Evolutionary conservation across 768 basidiomycete species (phyloP).

Genomic region (Amanita fuliginea): DNA sequence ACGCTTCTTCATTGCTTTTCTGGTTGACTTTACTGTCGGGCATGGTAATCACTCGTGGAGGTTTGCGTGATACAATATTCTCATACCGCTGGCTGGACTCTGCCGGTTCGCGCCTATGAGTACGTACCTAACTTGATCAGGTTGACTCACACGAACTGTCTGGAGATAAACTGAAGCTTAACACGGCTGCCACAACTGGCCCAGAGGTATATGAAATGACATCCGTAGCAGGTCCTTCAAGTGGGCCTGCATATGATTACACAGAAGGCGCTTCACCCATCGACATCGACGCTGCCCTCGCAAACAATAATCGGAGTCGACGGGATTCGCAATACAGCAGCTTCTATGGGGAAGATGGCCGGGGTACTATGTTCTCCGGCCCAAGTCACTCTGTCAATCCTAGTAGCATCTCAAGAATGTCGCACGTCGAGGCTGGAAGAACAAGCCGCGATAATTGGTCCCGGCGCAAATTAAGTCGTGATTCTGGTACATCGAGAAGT

Average conservation of each 20-base stretch:
- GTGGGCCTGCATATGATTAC: conserved; percentile 42
- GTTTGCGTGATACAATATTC: neutral
- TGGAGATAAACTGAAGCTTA: neutral
- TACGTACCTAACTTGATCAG: neutral
- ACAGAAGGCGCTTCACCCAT: conserved; percentile 76
- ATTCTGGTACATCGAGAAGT: conserved; percentile 24
- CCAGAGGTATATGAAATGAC: conserved; percentile 29
- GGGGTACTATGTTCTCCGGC: conserved; percentile 68
- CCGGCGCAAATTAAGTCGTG: conserved; percentile 37
- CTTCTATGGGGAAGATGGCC: conserved; percentile 46
- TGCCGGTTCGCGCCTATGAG: neutral
- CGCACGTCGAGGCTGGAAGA: conserved; percentile 41
- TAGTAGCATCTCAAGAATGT: conserved; percentile 75
- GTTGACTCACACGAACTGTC: neutral
- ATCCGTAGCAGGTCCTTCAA: conserved; percentile 24
- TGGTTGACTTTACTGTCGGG: conserved; percentile 24
- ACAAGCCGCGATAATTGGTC: conserved; percentile 49
- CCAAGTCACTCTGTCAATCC: conserved; percentile 63
- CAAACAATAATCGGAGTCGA: conserved; percentile 38
- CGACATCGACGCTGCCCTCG: conserved; percentile 59
- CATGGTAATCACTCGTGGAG: conserved; percentile 14
- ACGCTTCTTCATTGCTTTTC: conserved; percentile 35
- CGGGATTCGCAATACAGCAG: conserved; percentile 59
- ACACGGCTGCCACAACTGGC: conserved; percentile 6
- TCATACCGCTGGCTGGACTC: too few species aligned